phyloP scores from a whole-genome alignment of 805 yeast species.

The Ogataea allantospora region DNA sequence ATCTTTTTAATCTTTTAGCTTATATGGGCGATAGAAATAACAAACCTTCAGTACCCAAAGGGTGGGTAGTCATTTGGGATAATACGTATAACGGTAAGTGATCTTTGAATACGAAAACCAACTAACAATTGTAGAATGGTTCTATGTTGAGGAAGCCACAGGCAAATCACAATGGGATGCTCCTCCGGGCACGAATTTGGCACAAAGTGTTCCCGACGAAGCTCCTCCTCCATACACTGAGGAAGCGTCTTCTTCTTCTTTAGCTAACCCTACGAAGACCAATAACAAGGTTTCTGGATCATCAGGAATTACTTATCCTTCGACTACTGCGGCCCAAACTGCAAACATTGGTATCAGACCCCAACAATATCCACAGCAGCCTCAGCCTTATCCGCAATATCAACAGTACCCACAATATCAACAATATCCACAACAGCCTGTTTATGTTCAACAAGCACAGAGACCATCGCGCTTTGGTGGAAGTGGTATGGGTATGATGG shows the following conservation, averaged over 20 bases:
- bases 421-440: conserved; percentile 20
- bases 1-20: background rate
- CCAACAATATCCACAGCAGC: conserved; percentile 19
- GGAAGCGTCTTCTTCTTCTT: conserved; percentile 7
- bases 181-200: conserved; percentile 58
- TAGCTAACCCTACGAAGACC: conserved; percentile 1
- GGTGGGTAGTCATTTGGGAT: conserved; percentile 76
- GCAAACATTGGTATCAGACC: conserved; percentile 10
- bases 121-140: conserved; percentile 46
- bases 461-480: conserved; percentile 14
- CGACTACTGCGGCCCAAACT: conserved; percentile 1
- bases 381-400: conserved; percentile 19
- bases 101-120: too few relatives aligned
- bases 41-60: conserved; percentile 30
- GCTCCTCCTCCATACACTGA: conserved; percentile 38
- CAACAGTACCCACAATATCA: conserved; percentile 16
- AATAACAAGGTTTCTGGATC: too few relatives aligned
- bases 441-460: conserved; percentile 21
- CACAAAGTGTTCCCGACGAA: conserved; percentile 24
- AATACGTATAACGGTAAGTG: conserved; percentile 49
- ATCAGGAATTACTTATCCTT: conserved; percentile 8
- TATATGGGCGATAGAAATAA: conserved; percentile 26
- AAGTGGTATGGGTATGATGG: conserved; percentile 28
- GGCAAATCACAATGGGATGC: conserved; percentile 90
- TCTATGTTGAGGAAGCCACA: conserved; percentile 70